phyloP scores from a whole-genome alignment of 371 early-diverging fungal genomes.

The Lichtheimia ornata region DNA sequence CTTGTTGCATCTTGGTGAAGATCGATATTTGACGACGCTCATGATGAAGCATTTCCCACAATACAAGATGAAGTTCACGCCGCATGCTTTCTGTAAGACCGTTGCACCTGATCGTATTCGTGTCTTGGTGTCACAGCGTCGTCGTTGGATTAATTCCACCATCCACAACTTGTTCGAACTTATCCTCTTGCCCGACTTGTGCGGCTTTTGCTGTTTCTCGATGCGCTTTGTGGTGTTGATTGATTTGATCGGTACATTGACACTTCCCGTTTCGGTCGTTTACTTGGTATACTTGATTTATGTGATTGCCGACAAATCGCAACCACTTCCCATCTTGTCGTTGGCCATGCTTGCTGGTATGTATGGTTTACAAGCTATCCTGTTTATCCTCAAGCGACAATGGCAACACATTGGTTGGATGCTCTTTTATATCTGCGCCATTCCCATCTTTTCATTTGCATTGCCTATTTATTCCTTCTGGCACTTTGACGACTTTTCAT shows the following conservation, averaged over 20 bases:
- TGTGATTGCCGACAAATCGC: constrained; percentile 52
- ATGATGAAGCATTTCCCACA: constrained; percentile 98
- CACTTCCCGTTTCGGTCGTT: constrained; percentile 91
- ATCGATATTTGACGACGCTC: constrained; percentile 97
- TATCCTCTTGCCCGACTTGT: constrained; percentile 81
- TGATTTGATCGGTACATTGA: constrained; percentile 92
- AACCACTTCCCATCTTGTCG: constrained; percentile 58
- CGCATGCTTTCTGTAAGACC: constrained; percentile 96
- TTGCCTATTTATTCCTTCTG: constrained; percentile 84
- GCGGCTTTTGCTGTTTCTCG: constrained; percentile 96
- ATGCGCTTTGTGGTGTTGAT: constrained; percentile 94
- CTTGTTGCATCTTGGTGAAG: constrained; percentile 97
- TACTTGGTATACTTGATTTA: constrained; percentile 82
- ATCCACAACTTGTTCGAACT: constrained; percentile 96
- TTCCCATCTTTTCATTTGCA: constrained; percentile 83
- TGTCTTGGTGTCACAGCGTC: constrained; percentile 84
- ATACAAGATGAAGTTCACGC: constrained; percentile 96
- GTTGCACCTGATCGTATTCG: constrained; percentile 95
- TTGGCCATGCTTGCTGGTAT: constrained; percentile 68
- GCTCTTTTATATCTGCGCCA: constrained; percentile 88
- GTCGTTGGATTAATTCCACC: constrained; percentile 99
- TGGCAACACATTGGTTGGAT: constrained; percentile 98
- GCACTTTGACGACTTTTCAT: constrained; percentile 93
- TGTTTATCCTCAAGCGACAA: constrained; percentile 85
- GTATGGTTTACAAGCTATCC: constrained; percentile 84